Evolutionary conservation across 208 protist species (phyloP), one percentile per base, ranked within the genome.

Genomic region (Zelonia costaricensis): DNA sequence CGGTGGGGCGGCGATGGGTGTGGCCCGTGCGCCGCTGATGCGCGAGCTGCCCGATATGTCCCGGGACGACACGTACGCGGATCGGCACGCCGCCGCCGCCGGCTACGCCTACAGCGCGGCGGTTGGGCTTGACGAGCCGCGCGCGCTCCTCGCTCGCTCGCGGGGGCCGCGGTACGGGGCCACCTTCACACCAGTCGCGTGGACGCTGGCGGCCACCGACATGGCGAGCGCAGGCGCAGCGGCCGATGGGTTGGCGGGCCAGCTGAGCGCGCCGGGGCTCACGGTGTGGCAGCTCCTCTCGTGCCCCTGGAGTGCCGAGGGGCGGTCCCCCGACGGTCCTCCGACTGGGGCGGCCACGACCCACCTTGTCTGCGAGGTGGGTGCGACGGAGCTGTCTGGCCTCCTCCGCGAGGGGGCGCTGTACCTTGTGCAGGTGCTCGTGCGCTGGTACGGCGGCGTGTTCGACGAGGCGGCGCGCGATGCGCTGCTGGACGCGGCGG

Each of bases 281-380:
- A 48, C 62, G 16, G 43, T 69, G 62, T 69, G 62, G 62, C 62
- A 56, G 53, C 53, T 69, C 30, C 62, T 69, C 40, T 12, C 53
- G 15, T 2, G 30, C 30, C 43, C 16, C 53, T 46, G n/a, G n/a
- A n/a, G n/a, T n/a, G n/a, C n/a, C n/a, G n/a, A n/a, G n/a, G n/a
- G n/a, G n/a, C n/a, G n/a, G n/a, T n/a, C n/a, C n/a, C n/a, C n/a
- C n/a, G n/a, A n/a, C n/a, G n/a, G n/a, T n/a, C n/a, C n/a, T n/a
- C n/a, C n/a, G n/a, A n/a, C n/a, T n/a, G n/a, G n/a, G n/a, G n/a
- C n/a, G n/a, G n/a, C n/a, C 25, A 39, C 40, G 30, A 38, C 33
- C 18, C 65, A 49, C 33, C 38, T 27, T 8, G 57, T 72, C 9
- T 72, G 55, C 36, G 39, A 25, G 22, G 42, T 72, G 9, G 65